phyloP scores from a whole-genome alignment of 2,329 filamentous ascomycete species.

The Pseudogymnoascus sp. region DNA sequence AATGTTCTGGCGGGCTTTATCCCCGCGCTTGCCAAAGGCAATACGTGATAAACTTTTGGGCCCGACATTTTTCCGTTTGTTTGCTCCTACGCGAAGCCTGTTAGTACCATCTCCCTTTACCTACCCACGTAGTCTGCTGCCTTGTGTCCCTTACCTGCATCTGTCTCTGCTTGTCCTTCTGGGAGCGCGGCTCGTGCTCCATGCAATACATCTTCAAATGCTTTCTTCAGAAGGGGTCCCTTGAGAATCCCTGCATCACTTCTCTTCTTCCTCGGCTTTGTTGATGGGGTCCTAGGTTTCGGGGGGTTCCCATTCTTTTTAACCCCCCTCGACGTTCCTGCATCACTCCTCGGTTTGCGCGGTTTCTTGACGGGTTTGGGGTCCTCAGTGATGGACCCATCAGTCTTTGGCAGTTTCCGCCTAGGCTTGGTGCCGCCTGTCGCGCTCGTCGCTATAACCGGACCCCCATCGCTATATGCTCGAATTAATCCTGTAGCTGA shows the following conservation, averaged over 20 bases:
- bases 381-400: neutral
- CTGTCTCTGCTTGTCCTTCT: neutral
- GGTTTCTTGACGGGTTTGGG: neutral
- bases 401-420: neutral
- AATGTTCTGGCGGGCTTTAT: conserved; percentile 44
- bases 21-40: conserved; percentile 20
- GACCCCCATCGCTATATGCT: conserved; percentile 4
- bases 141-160: neutral
- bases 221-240: neutral
- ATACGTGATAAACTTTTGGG: neutral
- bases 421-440: neutral
- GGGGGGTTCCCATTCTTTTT: neutral
- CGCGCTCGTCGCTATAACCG: neutral
- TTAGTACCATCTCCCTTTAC: neutral
- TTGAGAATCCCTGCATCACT: neutral
- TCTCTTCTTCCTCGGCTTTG: neutral
- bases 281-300: neutral
- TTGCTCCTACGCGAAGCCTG: neutral
- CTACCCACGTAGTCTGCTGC: neutral
- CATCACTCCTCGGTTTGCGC: neutral
- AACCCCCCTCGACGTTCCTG: neutral
- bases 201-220: neutral
- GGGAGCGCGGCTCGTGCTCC: neutral
- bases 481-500: neutral
- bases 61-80: neutral